These are phyloP conservation scores for Cryptosporidium felis DNA, from an alignment of 169 alveolate species.

Conservation along the genomic window DNA sequence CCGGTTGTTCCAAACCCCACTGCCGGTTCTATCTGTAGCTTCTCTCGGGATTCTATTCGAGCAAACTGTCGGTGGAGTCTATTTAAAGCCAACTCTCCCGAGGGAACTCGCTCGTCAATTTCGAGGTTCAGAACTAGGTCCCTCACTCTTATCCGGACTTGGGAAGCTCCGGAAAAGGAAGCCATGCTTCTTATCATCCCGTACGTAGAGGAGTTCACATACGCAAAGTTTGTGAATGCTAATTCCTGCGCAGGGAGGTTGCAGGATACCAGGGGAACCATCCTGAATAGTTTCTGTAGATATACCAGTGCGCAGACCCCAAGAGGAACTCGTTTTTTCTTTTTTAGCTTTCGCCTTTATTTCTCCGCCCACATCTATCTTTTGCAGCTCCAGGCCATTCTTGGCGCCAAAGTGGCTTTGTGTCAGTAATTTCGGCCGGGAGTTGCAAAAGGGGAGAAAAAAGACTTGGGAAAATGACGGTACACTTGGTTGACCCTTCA, in stretches of 20 bases:
- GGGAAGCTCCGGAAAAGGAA: constrained; percentile 13
- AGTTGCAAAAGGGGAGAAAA: too few relatives aligned
- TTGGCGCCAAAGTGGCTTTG: too few relatives aligned
- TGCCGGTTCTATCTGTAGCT: constrained; percentile 63
- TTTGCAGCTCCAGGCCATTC: too few relatives aligned
- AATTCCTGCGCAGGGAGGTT: constrained; percentile 76
- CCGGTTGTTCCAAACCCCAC: constrained; percentile 71
- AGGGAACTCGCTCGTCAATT: constrained; percentile 72
- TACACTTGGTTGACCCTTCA: neutral
- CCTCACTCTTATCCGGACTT: constrained; percentile 56
- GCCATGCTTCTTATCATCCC: constrained; percentile 54
- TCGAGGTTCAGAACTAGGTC: constrained; percentile 73
- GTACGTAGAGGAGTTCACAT: constrained; percentile 69
- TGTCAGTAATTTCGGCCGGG: too few relatives aligned
- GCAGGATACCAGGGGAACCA: constrained; percentile 67
- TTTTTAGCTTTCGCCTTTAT: too few relatives aligned
- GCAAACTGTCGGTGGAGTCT: constrained; percentile 77
- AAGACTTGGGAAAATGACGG: neutral
- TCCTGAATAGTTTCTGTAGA: too few relatives aligned
- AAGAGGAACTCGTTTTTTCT: too few relatives aligned
- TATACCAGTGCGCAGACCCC: too few relatives aligned
- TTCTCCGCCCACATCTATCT: too few relatives aligned
- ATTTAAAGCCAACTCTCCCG: constrained; percentile 76
- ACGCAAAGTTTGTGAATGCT: constrained; percentile 75
- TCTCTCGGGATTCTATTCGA: constrained; percentile 73